Evolutionary conservation across 2,329 filamentous ascomycete genomes (phyloP), one percentile per base, ranked within the genome.

Genomic region (Volutella citrinella): DNA sequence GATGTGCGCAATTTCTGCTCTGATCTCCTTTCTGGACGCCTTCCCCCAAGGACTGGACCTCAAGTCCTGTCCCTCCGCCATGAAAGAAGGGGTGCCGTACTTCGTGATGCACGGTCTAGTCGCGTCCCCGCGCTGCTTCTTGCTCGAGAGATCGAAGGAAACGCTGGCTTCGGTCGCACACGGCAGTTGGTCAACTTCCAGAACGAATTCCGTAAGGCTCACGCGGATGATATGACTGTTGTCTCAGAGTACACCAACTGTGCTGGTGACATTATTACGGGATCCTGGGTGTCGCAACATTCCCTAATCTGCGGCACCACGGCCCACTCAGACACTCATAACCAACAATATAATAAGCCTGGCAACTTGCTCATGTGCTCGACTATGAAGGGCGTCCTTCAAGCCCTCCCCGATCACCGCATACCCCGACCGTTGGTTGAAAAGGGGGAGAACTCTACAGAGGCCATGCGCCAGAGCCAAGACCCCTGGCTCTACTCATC

Each of bases 271-370:
- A 72, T 82, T 26, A 64, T 69, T 15, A 74, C 77, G 4, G 64
- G 80, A 30, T 66, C 65, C 13, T 83, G 79, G 79, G 61, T 75
- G 0, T 73, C 72, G 0, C 50, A 71, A 14, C 52, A 65, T n/a
- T 61, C 62, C 12, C 76, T 82, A 32, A 51, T 82, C n/a, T 80
- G 76, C 42, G 79, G 79, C 20, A 77, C 78, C 0, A 79, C 76
- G 0, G 72, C 74, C 1, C 78, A 82, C 55, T 81, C 76, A 1
- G 79, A 82, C 45, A 59, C 65, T 0, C 74, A 78, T 25, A 82
- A 82, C 37, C 77, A 81, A 48, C 78, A 82, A 42, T 82, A 83
- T 49, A 83, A 83, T 46, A 80, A 76, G 45, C 70, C 74, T 1
- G 78, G 79, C 1, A 83, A 83, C 46, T 55, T 83, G 9, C 59